These are phyloP conservation scores for Aspergillus alliaceus DNA, from an alignment of 2,329 filamentous ascomycete species.

Conservation along the genomic window DNA sequence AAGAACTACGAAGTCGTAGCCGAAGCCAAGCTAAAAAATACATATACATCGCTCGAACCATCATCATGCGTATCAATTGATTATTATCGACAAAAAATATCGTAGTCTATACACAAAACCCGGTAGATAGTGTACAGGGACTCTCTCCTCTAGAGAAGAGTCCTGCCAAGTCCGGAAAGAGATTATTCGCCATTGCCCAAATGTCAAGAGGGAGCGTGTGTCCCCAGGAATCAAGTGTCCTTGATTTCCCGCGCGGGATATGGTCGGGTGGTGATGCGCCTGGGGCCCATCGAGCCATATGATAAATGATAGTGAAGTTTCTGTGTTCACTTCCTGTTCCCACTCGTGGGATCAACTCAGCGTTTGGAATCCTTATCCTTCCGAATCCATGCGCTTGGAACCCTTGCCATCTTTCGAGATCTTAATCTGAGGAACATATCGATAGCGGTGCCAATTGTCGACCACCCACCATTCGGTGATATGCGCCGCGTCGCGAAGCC, in stretches of 20 bases:
- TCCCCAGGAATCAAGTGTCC: neutral
- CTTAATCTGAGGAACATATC: constrained; percentile 11
- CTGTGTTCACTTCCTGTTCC: neutral
- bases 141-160: neutral
- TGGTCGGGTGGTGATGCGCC: neutral
- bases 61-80: constrained; percentile 6
- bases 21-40: neutral
- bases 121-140: constrained; percentile 7
- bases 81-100: constrained; percentile 6
- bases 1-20: neutral
- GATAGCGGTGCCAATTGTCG: constrained; percentile 30
- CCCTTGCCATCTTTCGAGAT: neutral
- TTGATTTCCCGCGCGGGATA: neutral
- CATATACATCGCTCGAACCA: neutral
- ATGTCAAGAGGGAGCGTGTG: neutral
- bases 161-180: neutral
- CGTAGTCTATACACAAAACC: constrained; percentile 7
- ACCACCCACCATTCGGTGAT: constrained; percentile 31
- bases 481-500: constrained; percentile 26
- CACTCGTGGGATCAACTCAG: neutral
- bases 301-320: neutral
- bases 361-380: neutral
- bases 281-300: neutral
- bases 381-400: neutral
- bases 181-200: constrained; percentile 1